Conservation (phyloP, 805 yeast genomes). For the Starmera quercuum region DNA sequence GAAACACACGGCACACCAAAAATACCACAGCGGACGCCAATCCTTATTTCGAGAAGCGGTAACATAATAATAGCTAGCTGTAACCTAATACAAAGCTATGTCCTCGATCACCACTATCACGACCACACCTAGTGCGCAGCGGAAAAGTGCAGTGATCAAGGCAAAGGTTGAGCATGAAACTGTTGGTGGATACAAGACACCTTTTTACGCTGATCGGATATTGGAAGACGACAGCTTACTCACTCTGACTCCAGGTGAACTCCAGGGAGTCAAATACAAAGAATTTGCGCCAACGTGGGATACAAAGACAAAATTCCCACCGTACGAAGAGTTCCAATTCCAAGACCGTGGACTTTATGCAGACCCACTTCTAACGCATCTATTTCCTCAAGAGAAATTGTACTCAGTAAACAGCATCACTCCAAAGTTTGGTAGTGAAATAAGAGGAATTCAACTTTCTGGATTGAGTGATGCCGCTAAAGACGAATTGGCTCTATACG, state of each 20-base stretch:
- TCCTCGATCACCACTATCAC: background rate
- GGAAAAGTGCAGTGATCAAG: background rate
- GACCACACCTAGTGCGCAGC: background rate
- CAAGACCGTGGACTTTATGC: background rate
- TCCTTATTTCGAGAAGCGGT: too few species aligned
- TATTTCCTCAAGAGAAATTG: background rate
- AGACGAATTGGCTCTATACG: slow-evolving; percentile 61
- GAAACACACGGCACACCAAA: too few species aligned
- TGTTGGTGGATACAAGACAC: slow-evolving; percentile 1
- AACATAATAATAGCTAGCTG: too few species aligned
- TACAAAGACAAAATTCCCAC: slow-evolving; percentile 39
- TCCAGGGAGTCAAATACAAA: slow-evolving; percentile 1
- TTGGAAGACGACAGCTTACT: slow-evolving; percentile 1
- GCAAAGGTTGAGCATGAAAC: background rate
- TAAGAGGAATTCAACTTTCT: slow-evolving; percentile 53
- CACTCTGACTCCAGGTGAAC: slow-evolving; percentile 1
- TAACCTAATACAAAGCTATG: too few species aligned
- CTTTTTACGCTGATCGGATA: slow-evolving; percentile 1
- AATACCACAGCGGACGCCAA: too few species aligned
- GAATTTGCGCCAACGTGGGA: slow-evolving; percentile 44
- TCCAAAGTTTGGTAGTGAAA: slow-evolving; percentile 65
- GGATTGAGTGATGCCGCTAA: slow-evolving; percentile 44
- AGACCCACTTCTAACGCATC: background rate
- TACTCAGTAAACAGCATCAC: slow-evolving; percentile 18
- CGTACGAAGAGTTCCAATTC: slow-evolving; percentile 36